phyloP scores from a whole-genome alignment of 2,329 filamentous ascomycete genomes.

The Daldinia sp. region DNA sequence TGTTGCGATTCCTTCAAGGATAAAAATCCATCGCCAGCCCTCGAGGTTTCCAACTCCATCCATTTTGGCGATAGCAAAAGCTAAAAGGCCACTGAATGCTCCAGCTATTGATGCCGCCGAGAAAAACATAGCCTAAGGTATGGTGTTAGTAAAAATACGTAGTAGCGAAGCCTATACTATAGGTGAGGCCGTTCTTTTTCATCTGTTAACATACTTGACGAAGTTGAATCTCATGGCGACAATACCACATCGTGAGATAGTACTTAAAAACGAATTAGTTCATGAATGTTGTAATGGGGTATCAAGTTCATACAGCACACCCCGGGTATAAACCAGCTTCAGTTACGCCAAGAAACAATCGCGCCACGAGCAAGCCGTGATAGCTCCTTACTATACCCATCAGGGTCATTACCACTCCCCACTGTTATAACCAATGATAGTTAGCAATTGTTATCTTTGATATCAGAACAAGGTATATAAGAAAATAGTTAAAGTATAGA shows the following conservation, averaged over 20 bases:
- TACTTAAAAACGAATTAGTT: slow-evolving; percentile 52
- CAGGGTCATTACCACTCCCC: slow-evolving; percentile 59
- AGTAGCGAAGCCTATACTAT: not conserved
- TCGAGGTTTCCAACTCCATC: slow-evolving; percentile 69
- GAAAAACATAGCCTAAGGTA: slow-evolving; percentile 76
- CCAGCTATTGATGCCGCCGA: slow-evolving; percentile 84
- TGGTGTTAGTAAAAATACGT: slow-evolving; percentile 4
- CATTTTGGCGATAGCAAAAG: slow-evolving; percentile 78
- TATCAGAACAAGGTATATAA: not conserved
- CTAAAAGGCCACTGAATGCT: slow-evolving; percentile 79
- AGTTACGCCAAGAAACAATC: slow-evolving; percentile 60
- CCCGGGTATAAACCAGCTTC: slow-evolving; percentile 53
- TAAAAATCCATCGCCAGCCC: slow-evolving; percentile 76
- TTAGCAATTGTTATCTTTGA: slow-evolving; percentile 15
- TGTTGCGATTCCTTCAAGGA: slow-evolving; percentile 77
- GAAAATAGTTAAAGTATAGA: not conserved
- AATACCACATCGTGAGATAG: slow-evolving; percentile 71
- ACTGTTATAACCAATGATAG: slow-evolving; percentile 18
- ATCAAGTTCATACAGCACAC: slow-evolving; percentile 46
- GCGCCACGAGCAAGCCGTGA: slow-evolving; percentile 60
- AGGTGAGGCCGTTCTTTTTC: not conserved
- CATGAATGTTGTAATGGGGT: not conserved
- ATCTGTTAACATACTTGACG: slow-evolving; percentile 53
- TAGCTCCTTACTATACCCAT: slow-evolving; percentile 66
- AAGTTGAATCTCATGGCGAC: slow-evolving; percentile 66